Evolutionary conservation across 2,329 filamentous ascomycete species (phyloP).

Genomic region (Aspergillus tanneri): DNA sequence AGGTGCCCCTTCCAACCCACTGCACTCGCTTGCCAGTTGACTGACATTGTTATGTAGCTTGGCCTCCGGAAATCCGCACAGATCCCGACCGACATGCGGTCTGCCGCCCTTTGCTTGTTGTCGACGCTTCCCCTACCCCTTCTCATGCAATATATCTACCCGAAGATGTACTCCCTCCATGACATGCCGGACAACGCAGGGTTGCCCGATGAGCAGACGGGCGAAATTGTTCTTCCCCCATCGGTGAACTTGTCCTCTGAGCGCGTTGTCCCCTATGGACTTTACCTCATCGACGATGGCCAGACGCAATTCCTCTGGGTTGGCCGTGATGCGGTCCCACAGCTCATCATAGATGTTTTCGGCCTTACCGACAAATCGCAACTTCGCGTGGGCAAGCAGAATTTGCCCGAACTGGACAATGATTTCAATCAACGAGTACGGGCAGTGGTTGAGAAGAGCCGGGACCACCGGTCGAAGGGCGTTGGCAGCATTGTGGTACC

Average conservation of each 20-base stretch:
- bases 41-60: constrained; percentile 45
- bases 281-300: constrained; percentile 95
- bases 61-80: constrained; percentile 89
- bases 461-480: constrained; percentile 79
- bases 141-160: constrained; percentile 89
- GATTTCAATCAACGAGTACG: constrained; percentile 96
- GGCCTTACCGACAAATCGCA: constrained; percentile 78
- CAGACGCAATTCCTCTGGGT: constrained; percentile 98
- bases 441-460: constrained; percentile 86
- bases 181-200: constrained; percentile 97
- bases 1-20: constrained; percentile 27
- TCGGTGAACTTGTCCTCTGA: constrained; percentile 84
- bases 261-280: constrained; percentile 79
- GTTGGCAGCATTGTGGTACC: constrained; percentile 92
- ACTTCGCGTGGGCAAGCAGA: constrained; percentile 86
- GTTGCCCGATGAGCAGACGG: constrained; percentile 77
- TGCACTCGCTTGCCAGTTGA: constrained; percentile 7
- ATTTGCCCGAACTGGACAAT: constrained; percentile 82
- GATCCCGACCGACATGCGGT: constrained; percentile 90
- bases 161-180: constrained; percentile 79
- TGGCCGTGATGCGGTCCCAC: constrained; percentile 86
- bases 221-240: constrained; percentile 84
- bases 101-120: constrained; percentile 87
- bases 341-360: constrained; percentile 86
- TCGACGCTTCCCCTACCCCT: constrained; percentile 89